These are phyloP conservation scores for Periglandula ipomoeae DNA, from an alignment of 2,329 filamentous ascomycete genomes.

Conservation along the genomic window DNA sequence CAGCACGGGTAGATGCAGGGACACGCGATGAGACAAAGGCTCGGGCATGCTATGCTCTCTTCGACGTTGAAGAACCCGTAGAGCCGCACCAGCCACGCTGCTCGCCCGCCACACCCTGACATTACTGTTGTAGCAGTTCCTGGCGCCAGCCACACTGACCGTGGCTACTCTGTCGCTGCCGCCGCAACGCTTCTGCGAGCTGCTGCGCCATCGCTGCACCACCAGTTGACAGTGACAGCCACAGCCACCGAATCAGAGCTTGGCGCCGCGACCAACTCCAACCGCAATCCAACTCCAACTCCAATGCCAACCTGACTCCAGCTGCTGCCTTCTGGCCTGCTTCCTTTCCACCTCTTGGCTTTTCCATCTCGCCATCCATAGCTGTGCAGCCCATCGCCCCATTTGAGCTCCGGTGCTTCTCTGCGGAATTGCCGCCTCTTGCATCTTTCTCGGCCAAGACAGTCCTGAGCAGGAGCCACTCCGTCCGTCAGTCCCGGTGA, in stretches of 20 bases:
- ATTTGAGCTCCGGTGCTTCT: too few species aligned
- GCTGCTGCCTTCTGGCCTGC: not conserved
- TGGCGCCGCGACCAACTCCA: not conserved
- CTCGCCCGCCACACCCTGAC: not conserved
- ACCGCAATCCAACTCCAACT: not conserved
- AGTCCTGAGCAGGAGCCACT: not conserved
- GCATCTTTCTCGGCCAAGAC: not conserved
- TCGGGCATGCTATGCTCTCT: too few species aligned
- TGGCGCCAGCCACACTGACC: not conserved
- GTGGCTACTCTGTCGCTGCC: not conserved
- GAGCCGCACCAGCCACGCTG: not conserved
- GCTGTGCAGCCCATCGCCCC: too few species aligned
- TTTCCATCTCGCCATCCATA: not conserved
- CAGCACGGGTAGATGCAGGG: too few species aligned
- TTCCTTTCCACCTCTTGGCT: not conserved
- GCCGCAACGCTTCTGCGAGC: too few species aligned
- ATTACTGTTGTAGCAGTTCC: too few species aligned
- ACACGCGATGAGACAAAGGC: not conserved
- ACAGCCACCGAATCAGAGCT: constrained; percentile 11
- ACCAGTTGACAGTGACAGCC: not conserved
- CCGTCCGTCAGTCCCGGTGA: not conserved
- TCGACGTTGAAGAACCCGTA: too few species aligned
- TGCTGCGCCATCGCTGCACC: not conserved
- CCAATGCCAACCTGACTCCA: not conserved
- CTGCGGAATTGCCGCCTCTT: too few species aligned